Conservation (phyloP, 2,329 filamentous ascomycete genomes). For the Sporothrix dimorphospora region DNA sequence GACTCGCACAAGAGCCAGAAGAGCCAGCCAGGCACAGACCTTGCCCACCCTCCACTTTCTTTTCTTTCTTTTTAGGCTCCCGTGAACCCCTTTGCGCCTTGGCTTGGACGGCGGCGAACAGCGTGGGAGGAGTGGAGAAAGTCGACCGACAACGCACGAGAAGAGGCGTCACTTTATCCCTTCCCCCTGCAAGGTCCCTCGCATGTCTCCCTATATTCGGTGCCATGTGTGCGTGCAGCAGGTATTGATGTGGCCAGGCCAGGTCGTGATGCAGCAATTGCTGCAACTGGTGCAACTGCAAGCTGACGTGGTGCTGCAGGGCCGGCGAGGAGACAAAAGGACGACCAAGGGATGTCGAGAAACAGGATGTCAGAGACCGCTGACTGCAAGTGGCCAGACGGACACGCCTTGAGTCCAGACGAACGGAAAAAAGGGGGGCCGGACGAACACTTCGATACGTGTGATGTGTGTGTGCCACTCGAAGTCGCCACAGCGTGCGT, state of each 20-base stretch:
- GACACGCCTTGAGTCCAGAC: neutral
- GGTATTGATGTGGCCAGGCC: neutral
- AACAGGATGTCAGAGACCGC: constrained; percentile 6
- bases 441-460: constrained; percentile 6
- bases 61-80: constrained; percentile 22
- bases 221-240: constrained; percentile 12
- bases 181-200: constrained; percentile 16
- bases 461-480: constrained; percentile 10
- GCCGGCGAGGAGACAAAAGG: neutral
- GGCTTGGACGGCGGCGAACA: neutral
- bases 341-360: neutral
- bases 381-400: neutral
- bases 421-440: neutral
- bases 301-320: constrained; percentile 24
- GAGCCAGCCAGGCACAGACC: constrained; percentile 9
- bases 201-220: constrained; percentile 13
- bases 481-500: constrained; percentile 2
- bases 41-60: neutral
- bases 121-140: constrained; percentile 22
- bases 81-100: constrained; percentile 10
- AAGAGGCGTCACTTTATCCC: constrained; percentile 20
- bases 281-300: neutral
- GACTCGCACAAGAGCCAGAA: neutral
- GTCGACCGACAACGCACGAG: constrained; percentile 22
- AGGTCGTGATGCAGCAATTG: constrained; percentile 13